These are phyloP conservation scores for Zygotorulaspora florentina DNA, from an alignment of 805 yeast species.

Conservation along the genomic window DNA sequence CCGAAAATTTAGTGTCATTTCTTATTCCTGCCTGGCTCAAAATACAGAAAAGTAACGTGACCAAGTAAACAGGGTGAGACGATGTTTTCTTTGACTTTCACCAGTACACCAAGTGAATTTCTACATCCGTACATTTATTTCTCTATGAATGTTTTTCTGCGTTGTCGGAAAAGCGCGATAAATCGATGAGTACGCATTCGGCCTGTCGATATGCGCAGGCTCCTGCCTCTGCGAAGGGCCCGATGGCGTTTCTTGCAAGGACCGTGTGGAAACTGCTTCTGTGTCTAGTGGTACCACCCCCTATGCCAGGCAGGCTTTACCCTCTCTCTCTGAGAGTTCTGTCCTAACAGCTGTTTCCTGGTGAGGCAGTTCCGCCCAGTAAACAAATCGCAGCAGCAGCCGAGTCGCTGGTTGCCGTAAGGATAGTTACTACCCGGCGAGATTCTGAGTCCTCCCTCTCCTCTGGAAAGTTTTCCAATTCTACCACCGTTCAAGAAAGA, in stretches of 20 bases:
- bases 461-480: neutral
- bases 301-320: too few relatives aligned
- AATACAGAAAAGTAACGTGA: neutral
- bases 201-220: too few relatives aligned
- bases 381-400: neutral
- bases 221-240: too few relatives aligned
- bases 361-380: too few relatives aligned
- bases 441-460: neutral
- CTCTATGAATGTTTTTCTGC: neutral
- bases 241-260: too few relatives aligned
- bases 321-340: too few relatives aligned
- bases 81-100: neutral
- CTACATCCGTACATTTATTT: conserved; percentile 1
- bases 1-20: too few relatives aligned
- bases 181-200: too few relatives aligned
- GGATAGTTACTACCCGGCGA: neutral
- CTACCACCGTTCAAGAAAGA: neutral
- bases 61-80: neutral
- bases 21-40: neutral
- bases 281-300: too few relatives aligned
- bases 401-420: neutral
- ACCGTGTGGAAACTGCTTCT: too few relatives aligned
- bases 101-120: conserved; percentile 6
- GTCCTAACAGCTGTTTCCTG: too few relatives aligned
- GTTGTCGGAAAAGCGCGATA: neutral